Base-by-base conservation (phyloP, 2,329 filamentous ascomycete species). In the Furcasterigmium furcatum region DNA sequence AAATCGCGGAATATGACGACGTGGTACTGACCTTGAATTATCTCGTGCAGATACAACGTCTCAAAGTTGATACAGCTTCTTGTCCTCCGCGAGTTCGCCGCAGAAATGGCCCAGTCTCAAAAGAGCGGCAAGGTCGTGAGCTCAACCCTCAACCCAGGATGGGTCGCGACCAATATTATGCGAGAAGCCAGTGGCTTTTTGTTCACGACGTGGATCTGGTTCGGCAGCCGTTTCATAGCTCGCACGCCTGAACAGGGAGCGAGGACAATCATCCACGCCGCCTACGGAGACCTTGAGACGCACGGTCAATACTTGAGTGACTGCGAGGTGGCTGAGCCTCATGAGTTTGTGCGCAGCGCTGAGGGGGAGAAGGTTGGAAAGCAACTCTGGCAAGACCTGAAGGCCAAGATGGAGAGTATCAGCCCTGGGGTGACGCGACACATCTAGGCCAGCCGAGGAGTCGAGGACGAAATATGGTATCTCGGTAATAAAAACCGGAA, bases 231-330 rank as follows among this genome's bases (percentile, higher is more conserved):
- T 7, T 2, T 64, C 4, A 14, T 70, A 10, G 66, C 54, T 18
- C 61, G 70, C 18, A 59, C 58, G 2, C 39, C 62, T 8, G 68
- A 71, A 43, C 55, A 63, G 43, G 71, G 68, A 6, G 61, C 65
- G 13, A 63, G 68, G 9, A 66, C 63, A 2, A 48, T 72, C 5
- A 53, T 71, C 18, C 47, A 58, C 7, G 70, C 65, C 4, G 68
- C 66, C 0, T 54, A 62, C 20, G 62, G 61, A 4, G 64, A 58
- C 0, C 50, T 57, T 7, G 62, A 65, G 18, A 62, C 61, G 1
- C 68, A 74, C 39, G 71, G 72, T 4, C 52, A 58, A 19, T 73
- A 67, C 46, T 58, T 74, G 47, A 58, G 61, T 22, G 56, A 66
- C 16, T 64, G 62, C n/a, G 46, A 48, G 18, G 43, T 65, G 16